Base-by-base conservation (phyloP, 768 basidiomycete species). In the Candolleomyces aberdarensis region DNA sequence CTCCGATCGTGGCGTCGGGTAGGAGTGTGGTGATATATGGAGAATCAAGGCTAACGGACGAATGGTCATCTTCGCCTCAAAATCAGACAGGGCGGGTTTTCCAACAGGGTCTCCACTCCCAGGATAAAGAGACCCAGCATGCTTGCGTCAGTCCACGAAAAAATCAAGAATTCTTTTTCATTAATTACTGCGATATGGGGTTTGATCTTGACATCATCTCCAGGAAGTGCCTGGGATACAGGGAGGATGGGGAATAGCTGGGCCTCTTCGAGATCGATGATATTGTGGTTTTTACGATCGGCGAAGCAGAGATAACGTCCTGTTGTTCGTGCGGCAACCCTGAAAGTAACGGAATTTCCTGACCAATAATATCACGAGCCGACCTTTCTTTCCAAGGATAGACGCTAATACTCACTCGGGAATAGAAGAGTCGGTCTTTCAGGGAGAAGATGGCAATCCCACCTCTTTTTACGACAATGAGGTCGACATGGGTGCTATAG, bases 51-150 rank as follows among this genome's bases (percentile, higher is more conserved):
- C 92, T 92, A 65, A 36, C 36, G 36, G 11, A 36, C 36, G 5
- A 11, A 7, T 2, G 8, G 5, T 36, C 17, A 19, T 53, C 43
- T 22, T n/a, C 47, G 47, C 51, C n/a, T 56, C 26, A 36, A 59
- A 60, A n/a, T 20, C 6, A 44, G 41, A 60, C 31, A 57, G 61
- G n/a, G 19, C 32, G 50, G 39, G 13, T 31, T 50, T 56, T 1
- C 3, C 40, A 8, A 94, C 88, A 5, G 96, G 94, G 71, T 96
- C 94, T 0, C 94, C 95, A 2, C 85, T 83, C 0, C 86, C 84
- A 14, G 84, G 64, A 98, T 80, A 66, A 98, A 98, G 10, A 98
- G 76, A 0, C 96, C 96, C 46, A 98, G 77, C 0, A 92, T 91
- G 56, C 83, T 85, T 3, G 79, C 75, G 15, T 92, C 96, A 0